phyloP scores from a whole-genome alignment of 192 early-diverging fungal genomes.

The Piromyces finnis region DNA sequence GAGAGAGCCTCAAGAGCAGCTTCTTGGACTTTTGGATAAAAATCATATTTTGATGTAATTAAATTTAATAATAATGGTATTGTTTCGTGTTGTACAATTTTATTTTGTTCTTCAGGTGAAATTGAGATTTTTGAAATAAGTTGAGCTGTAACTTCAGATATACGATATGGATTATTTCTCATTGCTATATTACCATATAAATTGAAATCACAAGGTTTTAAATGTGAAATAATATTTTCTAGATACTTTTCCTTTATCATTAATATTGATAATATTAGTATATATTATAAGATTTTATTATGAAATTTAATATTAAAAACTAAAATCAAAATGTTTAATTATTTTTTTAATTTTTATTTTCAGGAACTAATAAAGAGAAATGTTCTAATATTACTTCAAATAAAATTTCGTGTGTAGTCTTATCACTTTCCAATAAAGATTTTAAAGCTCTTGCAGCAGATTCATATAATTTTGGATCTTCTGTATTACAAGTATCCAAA shows the following conservation, averaged over 20 bases:
- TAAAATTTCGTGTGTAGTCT: not conserved
- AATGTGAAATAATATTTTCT: not conserved
- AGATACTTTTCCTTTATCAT: not conserved
- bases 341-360: too few species aligned
- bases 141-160: conserved; percentile 42
- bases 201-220: not conserved
- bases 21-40: conserved; percentile 47
- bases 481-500: not conserved
- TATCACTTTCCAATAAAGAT: not conserved
- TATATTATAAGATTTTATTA: too few species aligned
- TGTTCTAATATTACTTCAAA: not conserved
- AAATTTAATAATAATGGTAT: conserved; percentile 33
- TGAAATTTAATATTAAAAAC: too few species aligned
- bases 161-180: conserved; percentile 2
- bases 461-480: not conserved
- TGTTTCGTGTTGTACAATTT: conserved; percentile 30
- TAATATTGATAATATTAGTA: too few species aligned
- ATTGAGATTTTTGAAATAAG: conserved; percentile 43
- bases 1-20: conserved; percentile 60
- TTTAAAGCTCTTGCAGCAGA: not conserved
- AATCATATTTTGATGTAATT: conserved; percentile 22
- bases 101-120: conserved; percentile 35
- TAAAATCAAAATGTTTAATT: too few species aligned
- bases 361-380: too few species aligned
- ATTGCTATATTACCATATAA: not conserved